Evolutionary conservation across 2,329 filamentous ascomycete species (phyloP).

Genomic region (Dothidotthia symphoricarpi): DNA sequence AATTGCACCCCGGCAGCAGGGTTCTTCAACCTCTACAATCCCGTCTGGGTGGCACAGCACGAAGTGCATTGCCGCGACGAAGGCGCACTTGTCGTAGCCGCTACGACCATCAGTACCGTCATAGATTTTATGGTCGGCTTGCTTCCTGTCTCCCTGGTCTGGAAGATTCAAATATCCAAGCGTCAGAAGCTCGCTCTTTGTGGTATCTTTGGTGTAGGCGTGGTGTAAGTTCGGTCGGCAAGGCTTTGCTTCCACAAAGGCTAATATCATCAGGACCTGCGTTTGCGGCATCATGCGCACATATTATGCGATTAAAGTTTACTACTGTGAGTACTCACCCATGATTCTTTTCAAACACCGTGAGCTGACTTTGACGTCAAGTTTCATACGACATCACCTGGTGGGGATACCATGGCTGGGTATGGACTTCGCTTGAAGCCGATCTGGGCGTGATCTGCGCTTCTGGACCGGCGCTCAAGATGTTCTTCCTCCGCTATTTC

Average conservation of each 20-base stretch:
- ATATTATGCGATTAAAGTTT: slow-evolving; percentile 37
- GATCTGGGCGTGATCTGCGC: slow-evolving; percentile 46
- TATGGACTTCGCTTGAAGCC: slow-evolving; percentile 45
- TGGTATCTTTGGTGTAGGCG: slow-evolving; percentile 46
- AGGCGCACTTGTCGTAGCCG: slow-evolving; percentile 39
- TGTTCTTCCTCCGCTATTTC: slow-evolving; percentile 46
- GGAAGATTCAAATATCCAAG: slow-evolving; percentile 45
- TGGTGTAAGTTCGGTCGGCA: slow-evolving; percentile 36
- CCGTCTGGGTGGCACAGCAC: slow-evolving; percentile 31
- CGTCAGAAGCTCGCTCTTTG: slow-evolving; percentile 48
- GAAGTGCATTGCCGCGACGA: slow-evolving; percentile 41
- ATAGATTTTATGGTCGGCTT: slow-evolving; percentile 44
- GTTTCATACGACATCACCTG: slow-evolving; percentile 44
- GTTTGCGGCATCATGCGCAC: slow-evolving; percentile 40
- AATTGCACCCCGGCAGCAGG: slow-evolving; percentile 42
- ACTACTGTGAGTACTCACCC: slow-evolving; percentile 19
- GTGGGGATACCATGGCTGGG: slow-evolving; percentile 41
- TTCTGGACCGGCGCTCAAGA: slow-evolving; percentile 45
- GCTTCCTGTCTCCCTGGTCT: slow-evolving; percentile 47
- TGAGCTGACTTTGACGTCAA: slow-evolving; percentile 2
- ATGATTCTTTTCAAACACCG: not conserved
- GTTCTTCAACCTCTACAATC: slow-evolving; percentile 44
- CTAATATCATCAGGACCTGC: slow-evolving; percentile 24
- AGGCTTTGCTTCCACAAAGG: not conserved
- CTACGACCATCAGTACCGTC: slow-evolving; percentile 40